These are phyloP conservation scores for Castanea crenata DNA, from an alignment of 306 rosid genomes.

Conservation along the genomic window DNA sequence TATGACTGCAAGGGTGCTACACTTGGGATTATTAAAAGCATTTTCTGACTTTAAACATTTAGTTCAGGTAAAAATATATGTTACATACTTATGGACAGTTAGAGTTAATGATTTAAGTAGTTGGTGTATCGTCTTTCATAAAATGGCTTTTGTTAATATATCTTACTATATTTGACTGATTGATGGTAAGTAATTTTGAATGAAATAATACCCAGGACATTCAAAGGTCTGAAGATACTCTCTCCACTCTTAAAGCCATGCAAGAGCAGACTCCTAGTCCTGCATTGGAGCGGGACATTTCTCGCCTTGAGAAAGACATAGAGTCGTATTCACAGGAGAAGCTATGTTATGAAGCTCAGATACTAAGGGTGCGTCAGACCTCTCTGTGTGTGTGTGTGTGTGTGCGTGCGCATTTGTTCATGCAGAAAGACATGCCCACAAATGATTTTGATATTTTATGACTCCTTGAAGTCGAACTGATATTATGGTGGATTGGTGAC, in stretches of 20 bases:
- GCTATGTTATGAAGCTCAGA: constrained; percentile 90
- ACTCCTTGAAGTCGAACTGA: constrained; percentile 11
- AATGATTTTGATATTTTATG: not conserved
- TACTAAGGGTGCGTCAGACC: constrained; percentile 63
- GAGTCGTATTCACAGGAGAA: constrained; percentile 87
- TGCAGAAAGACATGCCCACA: not conserved
- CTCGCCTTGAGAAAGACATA: constrained; percentile 87
- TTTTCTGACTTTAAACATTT: constrained; percentile 95
- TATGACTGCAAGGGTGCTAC: constrained; percentile 97
- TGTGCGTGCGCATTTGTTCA: not conserved
- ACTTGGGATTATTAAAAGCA: constrained; percentile 91
- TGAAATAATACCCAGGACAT: constrained; percentile 60
- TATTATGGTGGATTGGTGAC: constrained; percentile 11
- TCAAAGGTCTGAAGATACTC: constrained; percentile 85
- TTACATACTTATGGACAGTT: constrained; percentile 4
- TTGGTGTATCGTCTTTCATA: constrained; percentile 10
- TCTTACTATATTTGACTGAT: constrained; percentile 4
- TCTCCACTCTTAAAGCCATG: constrained; percentile 73
- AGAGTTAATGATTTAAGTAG: not conserved
- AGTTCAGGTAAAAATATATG: constrained; percentile 67
- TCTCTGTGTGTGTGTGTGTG: not conserved
- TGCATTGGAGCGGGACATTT: constrained; percentile 55
- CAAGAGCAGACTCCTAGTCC: constrained; percentile 67
- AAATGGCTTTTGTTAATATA: constrained; percentile 9
- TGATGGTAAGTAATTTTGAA: constrained; percentile 12